These are phyloP conservation scores for Exobasidium cylindrosporum DNA, from an alignment of 1,284 basidiomycete species.

Conservation along the genomic window DNA sequence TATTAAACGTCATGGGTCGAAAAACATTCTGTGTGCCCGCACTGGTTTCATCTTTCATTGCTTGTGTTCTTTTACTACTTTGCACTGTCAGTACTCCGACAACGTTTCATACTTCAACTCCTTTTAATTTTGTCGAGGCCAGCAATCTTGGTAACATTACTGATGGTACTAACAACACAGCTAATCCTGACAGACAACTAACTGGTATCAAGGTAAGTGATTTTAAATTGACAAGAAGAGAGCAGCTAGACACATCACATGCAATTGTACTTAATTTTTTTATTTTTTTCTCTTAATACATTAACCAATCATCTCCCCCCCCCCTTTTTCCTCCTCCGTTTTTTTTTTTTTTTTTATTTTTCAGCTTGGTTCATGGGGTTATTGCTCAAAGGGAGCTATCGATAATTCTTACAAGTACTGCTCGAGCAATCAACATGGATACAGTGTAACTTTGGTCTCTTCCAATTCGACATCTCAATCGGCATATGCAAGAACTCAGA, in stretches of 20 bases:
- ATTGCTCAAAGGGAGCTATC: slow-evolving; percentile 8
- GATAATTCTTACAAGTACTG: slow-evolving; percentile 15
- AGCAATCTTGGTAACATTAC: slow-evolving; percentile 1
- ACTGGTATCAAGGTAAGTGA: slow-evolving; percentile 7
- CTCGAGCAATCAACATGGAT: slow-evolving; percentile 9
- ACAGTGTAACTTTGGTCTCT: background rate
- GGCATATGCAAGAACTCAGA: slow-evolving; percentile 7
- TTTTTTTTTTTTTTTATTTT: no score
- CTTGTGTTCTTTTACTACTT: slow-evolving; percentile 13
- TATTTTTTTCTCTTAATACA: no score
- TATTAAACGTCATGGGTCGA: slow-evolving; percentile 6
- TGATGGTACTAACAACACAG: background rate
- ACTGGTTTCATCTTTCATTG: slow-evolving; percentile 13
- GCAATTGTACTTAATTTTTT: no score
- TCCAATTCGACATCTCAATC: background rate
- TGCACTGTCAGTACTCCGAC: slow-evolving; percentile 14
- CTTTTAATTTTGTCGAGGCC: slow-evolving; percentile 11
- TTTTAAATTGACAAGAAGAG: no score
- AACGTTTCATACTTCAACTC: background rate
- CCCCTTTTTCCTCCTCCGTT: no score
- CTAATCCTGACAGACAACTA: slow-evolving; percentile 4
- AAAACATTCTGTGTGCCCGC: slow-evolving; percentile 15
- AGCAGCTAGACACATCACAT: no score
- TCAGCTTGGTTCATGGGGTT: slow-evolving; percentile 16
- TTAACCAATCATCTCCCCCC: no score